Evolutionary conservation across 176 grass and related monocot genomes (phyloP), one percentile per base, ranked within the genome.

Genomic region (Areca catechu): DNA sequence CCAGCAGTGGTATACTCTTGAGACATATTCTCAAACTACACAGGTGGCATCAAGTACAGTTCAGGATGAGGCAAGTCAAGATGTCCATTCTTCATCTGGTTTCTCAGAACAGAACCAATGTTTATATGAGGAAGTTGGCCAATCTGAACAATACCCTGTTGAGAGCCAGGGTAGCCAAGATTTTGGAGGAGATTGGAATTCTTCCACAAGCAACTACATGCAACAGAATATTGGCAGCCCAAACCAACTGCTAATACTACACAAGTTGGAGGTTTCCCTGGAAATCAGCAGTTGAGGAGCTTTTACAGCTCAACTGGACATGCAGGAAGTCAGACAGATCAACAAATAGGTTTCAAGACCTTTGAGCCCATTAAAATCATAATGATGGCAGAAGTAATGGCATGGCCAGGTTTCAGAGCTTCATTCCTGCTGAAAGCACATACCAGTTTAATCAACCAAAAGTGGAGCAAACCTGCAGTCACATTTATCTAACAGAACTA

Each of bases 1-100:
- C 1, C 81, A 92, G 59, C 75, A 85, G 68, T 93, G 88, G 94
- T 50, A 79, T 12, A 67, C 73, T 23, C 84, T 98, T 2, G 84
- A 89, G 56, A 78, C 73, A 4, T 98, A 93, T 62, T 57, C 30
- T 19, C 63, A 71, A 25, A 58, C 49, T 22, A 61, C 34, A 29
- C 87, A 84, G 61, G 62, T 62, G 50, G 69, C 78, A 9, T 51
- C 20, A 52, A 15, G 50, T 63, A 68, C 47, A 17, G 59, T 57
- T 83, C 81, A 83, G 75, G 56, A 67, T 65, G 68, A 70, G 53
- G 62, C 73, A 48, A 79, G 72, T 51, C 62, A 79, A 49, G 5
- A 30, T 12, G 34, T 43, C 34, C 34, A 43, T 18, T 2, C 58
- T 62, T 54, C 58, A 23, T 15, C 24, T 62, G 58, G 49, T 10